phyloP scores from a whole-genome alignment of 148 eudicot genomes.

The Amaranthus hypochondriacus region DNA sequence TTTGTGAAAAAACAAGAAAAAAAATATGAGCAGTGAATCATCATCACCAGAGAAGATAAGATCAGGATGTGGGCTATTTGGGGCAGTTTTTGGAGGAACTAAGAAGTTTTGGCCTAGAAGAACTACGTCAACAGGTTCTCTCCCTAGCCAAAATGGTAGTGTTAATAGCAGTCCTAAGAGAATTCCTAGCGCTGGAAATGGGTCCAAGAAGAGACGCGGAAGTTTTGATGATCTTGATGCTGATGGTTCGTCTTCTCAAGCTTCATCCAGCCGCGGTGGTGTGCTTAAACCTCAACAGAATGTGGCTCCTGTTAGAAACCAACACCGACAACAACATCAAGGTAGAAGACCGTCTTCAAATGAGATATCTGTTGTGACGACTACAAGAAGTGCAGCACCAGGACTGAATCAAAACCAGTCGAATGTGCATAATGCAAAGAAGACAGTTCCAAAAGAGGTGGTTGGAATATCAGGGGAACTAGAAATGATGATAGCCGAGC shows the following conservation, averaged over 20 bases:
- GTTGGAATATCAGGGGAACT: conserved; percentile 78
- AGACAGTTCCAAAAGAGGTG: conserved; percentile 33
- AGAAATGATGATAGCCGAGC: conserved; percentile 72
- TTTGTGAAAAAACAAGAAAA: background rate
- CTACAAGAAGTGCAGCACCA: conserved; percentile 10
- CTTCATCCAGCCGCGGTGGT: background rate
- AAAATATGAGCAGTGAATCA: conserved; percentile 41
- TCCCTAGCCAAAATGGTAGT: conserved; percentile 22
- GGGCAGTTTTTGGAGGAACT: conserved; percentile 62
- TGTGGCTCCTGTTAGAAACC: conserved; percentile 22
- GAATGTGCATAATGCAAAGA: conserved; percentile 19
- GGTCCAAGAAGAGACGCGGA: conserved; percentile 35
- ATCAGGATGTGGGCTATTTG: conserved; percentile 63
- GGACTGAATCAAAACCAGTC: conserved; percentile 19
- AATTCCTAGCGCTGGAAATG: conserved; percentile 25
- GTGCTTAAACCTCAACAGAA: conserved; percentile 23
- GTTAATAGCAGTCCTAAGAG: conserved; percentile 20
- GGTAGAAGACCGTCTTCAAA: conserved; percentile 6
- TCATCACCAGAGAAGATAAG: conserved; percentile 39
- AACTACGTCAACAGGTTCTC: conserved; percentile 44
- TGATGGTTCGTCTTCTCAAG: conserved; percentile 14
- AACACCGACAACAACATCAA: conserved; percentile 18
- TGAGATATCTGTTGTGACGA: conserved; percentile 12
- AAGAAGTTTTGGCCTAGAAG: conserved; percentile 48
- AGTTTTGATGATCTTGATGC: conserved; percentile 40